Evolutionary conservation across 176 grass and related monocot genomes (phyloP).

Genomic region (Bolboschoenus planiculmis): DNA sequence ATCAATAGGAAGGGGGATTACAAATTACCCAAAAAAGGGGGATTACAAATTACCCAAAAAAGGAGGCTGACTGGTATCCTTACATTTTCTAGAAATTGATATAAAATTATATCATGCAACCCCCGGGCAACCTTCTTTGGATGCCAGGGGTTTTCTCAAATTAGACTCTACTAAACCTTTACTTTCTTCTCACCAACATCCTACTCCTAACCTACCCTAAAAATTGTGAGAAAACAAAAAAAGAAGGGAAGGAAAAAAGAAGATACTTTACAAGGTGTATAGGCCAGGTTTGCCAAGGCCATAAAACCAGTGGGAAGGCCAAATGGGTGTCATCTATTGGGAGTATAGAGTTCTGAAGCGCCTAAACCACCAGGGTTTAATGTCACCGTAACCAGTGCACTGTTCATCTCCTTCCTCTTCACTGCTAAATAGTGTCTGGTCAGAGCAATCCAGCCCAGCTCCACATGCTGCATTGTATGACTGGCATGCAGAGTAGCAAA

Average conservation of each 20-base stretch:
- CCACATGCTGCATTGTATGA: slow-evolving; percentile 85
- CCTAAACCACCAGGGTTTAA: slow-evolving; percentile 78
- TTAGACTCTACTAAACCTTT: slow-evolving; percentile 33
- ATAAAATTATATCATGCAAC: slow-evolving; percentile 21
- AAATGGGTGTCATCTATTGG: slow-evolving; percentile 3
- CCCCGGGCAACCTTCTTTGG: slow-evolving; percentile 68
- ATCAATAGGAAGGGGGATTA: slow-evolving; percentile 3
- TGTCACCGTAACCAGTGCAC: slow-evolving; percentile 92
- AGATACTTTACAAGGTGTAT: slow-evolving; percentile 28
- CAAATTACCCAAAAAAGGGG: slow-evolving; percentile 12
- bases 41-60: slow-evolving; percentile 13
- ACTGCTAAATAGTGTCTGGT: slow-evolving; percentile 98
- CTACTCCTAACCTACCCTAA: slow-evolving; percentile 45
- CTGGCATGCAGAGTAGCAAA: slow-evolving; percentile 89
- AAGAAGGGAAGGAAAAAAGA: slow-evolving; percentile 27
- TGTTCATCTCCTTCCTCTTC: slow-evolving; percentile 76
- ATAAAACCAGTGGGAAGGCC: neutral
- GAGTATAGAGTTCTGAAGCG: slow-evolving; percentile 41
- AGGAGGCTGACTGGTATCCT: neutral
- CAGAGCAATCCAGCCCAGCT: slow-evolving; percentile 83
- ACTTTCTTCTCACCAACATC: slow-evolving; percentile 20
- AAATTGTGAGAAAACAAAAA: slow-evolving; percentile 35
- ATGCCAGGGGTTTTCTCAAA: slow-evolving; percentile 43
- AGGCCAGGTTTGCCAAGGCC: neutral
- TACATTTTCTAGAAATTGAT: slow-evolving; percentile 8